phyloP scores from a whole-genome alignment of 108 stramenopile species.

The Discostella pseudostelligera region DNA sequence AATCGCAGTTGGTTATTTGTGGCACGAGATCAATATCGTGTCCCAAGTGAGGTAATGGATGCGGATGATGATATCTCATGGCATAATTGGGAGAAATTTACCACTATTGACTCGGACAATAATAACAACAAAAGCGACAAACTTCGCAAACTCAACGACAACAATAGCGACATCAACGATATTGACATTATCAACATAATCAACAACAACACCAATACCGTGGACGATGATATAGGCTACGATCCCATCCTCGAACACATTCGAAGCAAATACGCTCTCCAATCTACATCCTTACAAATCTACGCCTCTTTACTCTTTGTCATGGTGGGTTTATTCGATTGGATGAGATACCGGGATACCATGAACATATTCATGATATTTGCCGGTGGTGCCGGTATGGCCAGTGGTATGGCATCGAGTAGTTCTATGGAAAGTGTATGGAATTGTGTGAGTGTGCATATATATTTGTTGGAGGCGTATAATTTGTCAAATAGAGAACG shows the following conservation, averaged over 20 bases:
- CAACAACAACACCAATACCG: background rate
- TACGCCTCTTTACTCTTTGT: slow-evolving; percentile 14
- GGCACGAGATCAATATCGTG: too few species aligned
- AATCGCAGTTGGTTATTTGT: too few species aligned
- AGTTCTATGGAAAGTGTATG: background rate
- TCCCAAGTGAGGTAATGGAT: background rate
- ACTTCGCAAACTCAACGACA: background rate
- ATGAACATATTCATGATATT: slow-evolving; percentile 16
- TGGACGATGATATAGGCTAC: background rate
- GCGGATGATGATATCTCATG: background rate
- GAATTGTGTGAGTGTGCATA: slow-evolving; percentile 14
- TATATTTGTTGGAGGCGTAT: slow-evolving; percentile 10
- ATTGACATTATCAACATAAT: background rate
- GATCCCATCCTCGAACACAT: background rate
- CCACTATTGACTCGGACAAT: background rate
- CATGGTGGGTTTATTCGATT: slow-evolving; percentile 11
- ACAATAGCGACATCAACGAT: background rate
- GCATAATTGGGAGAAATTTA: background rate
- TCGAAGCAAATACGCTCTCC: background rate
- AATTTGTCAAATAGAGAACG: slow-evolving; percentile 2
- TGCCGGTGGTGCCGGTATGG: slow-evolving; percentile 18
- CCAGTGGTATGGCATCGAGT: background rate
- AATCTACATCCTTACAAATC: background rate
- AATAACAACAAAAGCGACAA: background rate
- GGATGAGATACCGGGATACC: slow-evolving; percentile 4